Conservation (phyloP, 176 grass and related monocot genomes). For the Aechmea fasciata region DNA sequence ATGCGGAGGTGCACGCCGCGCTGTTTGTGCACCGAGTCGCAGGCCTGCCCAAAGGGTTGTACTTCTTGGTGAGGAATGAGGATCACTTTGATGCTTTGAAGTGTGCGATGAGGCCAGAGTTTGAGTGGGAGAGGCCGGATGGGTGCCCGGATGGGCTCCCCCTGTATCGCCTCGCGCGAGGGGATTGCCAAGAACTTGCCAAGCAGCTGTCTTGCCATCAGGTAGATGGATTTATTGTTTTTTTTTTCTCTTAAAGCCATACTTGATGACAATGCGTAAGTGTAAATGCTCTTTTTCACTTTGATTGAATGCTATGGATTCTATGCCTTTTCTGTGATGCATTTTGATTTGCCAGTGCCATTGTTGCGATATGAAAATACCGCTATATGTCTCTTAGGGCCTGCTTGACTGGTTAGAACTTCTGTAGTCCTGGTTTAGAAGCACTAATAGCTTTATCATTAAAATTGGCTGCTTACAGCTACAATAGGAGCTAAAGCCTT, state of each 20-base stretch:
- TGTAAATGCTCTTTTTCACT: background rate
- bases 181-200: slow-evolving; percentile 55
- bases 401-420: too few relatives aligned
- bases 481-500: too few relatives aligned
- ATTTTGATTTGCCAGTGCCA: background rate
- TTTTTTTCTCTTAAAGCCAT: background rate
- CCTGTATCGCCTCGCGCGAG: slow-evolving; percentile 59
- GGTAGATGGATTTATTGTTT: slow-evolving; percentile 26
- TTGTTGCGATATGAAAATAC: background rate
- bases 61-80: slow-evolving; percentile 83
- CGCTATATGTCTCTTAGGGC: too few relatives aligned
- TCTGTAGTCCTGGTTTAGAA: too few relatives aligned
- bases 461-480: too few relatives aligned
- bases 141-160: slow-evolving; percentile 66
- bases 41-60: slow-evolving; percentile 58
- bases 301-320: background rate
- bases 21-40: slow-evolving; percentile 66
- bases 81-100: slow-evolving; percentile 59
- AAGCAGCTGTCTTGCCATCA: slow-evolving; percentile 84
- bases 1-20: slow-evolving; percentile 72
- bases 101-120: slow-evolving; percentile 48
- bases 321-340: background rate
- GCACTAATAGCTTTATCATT: too few relatives aligned
- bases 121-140: slow-evolving; percentile 63
- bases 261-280: too few relatives aligned